These are phyloP conservation scores for Picea glauca DNA, from an alignment of 75 land plant genomes.

Conservation along the genomic window DNA sequence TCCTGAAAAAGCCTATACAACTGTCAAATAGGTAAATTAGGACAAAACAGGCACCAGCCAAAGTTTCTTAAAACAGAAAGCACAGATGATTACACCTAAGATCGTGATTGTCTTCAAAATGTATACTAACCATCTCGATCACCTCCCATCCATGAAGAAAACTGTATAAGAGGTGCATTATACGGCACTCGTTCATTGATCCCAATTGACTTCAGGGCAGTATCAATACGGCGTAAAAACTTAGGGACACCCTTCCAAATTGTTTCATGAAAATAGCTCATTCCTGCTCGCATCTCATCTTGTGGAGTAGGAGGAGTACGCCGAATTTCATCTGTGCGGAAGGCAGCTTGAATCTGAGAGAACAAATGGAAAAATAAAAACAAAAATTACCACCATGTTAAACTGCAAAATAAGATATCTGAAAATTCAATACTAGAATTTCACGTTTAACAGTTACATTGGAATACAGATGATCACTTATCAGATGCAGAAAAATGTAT, in stretches of 20 bases:
- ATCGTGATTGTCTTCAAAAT: neutral
- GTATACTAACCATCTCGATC: constrained; percentile 91
- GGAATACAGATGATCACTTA: neutral
- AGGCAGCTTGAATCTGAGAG: constrained; percentile 95
- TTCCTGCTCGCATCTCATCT: constrained; percentile 99
- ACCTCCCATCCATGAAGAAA: constrained; percentile 99
- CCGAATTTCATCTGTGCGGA: constrained; percentile 96
- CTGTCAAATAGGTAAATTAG: neutral
- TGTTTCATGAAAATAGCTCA: constrained; percentile 99
- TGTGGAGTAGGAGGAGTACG: constrained; percentile 96
- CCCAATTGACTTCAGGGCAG: constrained; percentile 91
- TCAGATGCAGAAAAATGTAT: neutral
- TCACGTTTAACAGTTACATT: neutral
- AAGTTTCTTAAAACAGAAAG: neutral
- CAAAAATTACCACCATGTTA: neutral
- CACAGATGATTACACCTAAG: neutral
- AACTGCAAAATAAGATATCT: constrained; percentile 5
- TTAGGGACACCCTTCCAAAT: constrained; percentile 99
- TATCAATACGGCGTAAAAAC: constrained; percentile 91
- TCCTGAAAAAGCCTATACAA: neutral
- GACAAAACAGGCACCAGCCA: neutral
- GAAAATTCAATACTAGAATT: neutral
- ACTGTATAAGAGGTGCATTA: constrained; percentile 96
- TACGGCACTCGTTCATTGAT: constrained; percentile 90
- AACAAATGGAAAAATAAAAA: neutral